Base-by-base conservation (phyloP, 768 basidiomycete species). In the Scleroderma citrinum region DNA sequence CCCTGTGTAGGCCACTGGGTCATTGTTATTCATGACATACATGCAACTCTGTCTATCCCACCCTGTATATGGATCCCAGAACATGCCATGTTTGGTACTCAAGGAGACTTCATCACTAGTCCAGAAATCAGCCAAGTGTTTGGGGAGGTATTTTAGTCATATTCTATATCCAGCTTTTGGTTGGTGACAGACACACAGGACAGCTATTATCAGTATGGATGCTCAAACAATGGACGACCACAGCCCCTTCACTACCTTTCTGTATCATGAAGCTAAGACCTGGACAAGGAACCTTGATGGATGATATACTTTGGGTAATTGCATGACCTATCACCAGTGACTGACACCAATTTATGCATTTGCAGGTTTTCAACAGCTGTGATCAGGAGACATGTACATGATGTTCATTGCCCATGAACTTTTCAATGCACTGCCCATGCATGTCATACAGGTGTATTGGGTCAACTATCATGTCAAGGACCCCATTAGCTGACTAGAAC, bases 51-150 rank as follows among this genome's bases (percentile, higher is more conserved):
- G 92, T 56, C 79, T 98, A 4, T 77, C 84, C 0, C 94, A 97
- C 69, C 92, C 94, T 1, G 85, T 79, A 0, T 73, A 91, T 47
- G 96, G 96, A 1, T 99, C 32, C 68, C 78, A 0, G 59, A 73
- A 13, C 76, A 88, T 49, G 74, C 80, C 37, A 84, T 98, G 3
- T 91, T 99, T 59, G 96, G 96, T 12, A 55, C 80, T 0, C 73
- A 75, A 36, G 96, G 96, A 5, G 96, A 99, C 71, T 99, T 98
- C 61, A 86, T 88, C 19, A 99, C 96, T 11, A 92, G 88, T 57
- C 96, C 95, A 2, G 96, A 99, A 66, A 97, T 99, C 46, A 89
- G 82, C 58, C 93, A 97, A 64, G 81, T 90, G 1, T 98, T 98
- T 63, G 96, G 96, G 51, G 95, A 99, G 82, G 95, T 93, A 62